Base-by-base conservation (phyloP, 345 rosid genomes). In the Laguncularia racemosa region DNA sequence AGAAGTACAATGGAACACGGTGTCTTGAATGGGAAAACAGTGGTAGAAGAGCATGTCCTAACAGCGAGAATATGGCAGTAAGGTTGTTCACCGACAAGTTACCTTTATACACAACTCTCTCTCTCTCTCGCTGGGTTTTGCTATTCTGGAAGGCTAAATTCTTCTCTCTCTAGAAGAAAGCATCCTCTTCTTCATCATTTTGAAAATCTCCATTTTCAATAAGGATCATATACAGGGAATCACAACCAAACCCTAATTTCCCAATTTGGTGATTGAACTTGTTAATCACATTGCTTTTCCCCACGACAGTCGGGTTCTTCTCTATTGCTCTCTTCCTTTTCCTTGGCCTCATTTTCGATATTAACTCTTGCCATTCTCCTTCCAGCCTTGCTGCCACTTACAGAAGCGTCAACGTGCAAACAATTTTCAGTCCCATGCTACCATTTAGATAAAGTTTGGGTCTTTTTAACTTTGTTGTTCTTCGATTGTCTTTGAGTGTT, bases 221-320 rank as follows among this genome's bases (percentile, higher is more conserved):
- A 2, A 65, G 68, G 44, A 53, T 67, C 58, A 66, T 57, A 16
- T 56, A 53, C 77, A 56, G 72, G 21, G 71, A 75, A 55, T 47
- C 67, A 48, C 53, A 57, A 56, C 61, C 49, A 5, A 61, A 12
- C 10, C 50, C 70, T 12, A 80, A 62, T 16, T 57, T 44, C 57
- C 91, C 95, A 18, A 85, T 88, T 65, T 88, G 95, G 95, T 88
- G 76, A 62, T 81, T 76, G 73, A 82, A 71, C 51, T 91, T 96
- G 97, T 91, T 91, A 68, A 78, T 91, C 16, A 81, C 51, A 8
- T 48, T 85, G 14, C 86, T 91, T 2, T 82, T 91, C 56, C 44
- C 67, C 46, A 84, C 88, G 88, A 84, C 96, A 44, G 28, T 88
- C 14, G 85, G 83, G 40, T 85, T 85, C 70, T 77, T 91, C 64